Evolutionary conservation across 208 protist species (phyloP).

Genomic region (Crithidia bombi): DNA sequence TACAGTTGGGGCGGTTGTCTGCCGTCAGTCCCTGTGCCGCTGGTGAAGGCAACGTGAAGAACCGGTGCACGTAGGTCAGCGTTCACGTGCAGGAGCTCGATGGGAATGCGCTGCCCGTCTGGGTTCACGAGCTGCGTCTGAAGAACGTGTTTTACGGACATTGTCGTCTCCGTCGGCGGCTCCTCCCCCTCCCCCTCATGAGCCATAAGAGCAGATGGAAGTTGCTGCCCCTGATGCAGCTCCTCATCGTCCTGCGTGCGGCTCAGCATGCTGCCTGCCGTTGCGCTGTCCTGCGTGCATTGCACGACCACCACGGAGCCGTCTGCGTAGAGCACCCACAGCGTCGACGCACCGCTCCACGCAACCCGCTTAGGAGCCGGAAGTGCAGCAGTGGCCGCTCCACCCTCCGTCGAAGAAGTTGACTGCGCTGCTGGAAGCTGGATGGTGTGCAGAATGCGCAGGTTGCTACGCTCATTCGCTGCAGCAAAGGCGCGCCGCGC

Average conservation of each 20-base stretch:
- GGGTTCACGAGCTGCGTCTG: constrained; percentile 10
- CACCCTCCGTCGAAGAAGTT: neutral
- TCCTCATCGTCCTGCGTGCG: constrained; percentile 16
- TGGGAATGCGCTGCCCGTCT: neutral
- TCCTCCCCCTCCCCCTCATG: neutral
- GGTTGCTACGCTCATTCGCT: constrained; percentile 16
- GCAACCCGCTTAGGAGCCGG: constrained; percentile 34
- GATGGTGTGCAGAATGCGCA: constrained; percentile 26
- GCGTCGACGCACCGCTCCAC: constrained; percentile 37
- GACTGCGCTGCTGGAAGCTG: constrained; percentile 23
- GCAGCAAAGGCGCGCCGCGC: constrained; percentile 16
- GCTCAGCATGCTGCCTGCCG: neutral
- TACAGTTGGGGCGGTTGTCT: constrained; percentile 11
- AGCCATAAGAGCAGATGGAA: neutral
- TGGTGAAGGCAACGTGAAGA: constrained; percentile 34
- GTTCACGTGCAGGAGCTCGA: constrained; percentile 17
- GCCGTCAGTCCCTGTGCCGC: constrained; percentile 6
- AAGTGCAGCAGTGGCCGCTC: too few relatives aligned
- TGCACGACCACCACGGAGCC: constrained; percentile 36
- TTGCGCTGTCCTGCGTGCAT: constrained; percentile 4
- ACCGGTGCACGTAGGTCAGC: constrained; percentile 35
- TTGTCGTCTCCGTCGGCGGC: neutral
- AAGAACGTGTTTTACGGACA: constrained; percentile 4
- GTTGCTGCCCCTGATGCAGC: neutral
- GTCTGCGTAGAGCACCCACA: constrained; percentile 72